Evolutionary conservation across 495 filamentous ascomycete species (phyloP), one percentile per base, ranked within the genome.

Genomic region (Trichoderma erinaceum): DNA sequence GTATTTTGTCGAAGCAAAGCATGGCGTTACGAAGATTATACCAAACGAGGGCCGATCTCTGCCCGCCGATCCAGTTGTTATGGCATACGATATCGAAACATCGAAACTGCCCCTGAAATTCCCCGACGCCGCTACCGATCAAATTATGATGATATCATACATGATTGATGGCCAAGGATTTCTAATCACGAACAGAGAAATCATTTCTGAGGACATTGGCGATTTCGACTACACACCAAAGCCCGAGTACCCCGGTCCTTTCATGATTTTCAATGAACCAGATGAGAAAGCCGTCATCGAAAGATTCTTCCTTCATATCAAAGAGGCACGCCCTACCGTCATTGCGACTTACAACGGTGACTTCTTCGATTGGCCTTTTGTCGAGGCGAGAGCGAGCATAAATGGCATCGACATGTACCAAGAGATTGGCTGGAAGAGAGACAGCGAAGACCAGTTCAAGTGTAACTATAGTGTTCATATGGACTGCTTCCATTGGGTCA

Each of bases 61-160:
- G 69, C 88, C 90, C 77, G 92, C 95, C 15, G 95, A 99, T 74
- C 95, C 95, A 0, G 91, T 99, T 23, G 91, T 99, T 21, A 89
- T 99, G 81, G 95, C 95, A 15, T 99, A 87, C 79, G 95, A 99
- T 86, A 99, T 99, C 73, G 95, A 99, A 75, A 98, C 95, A 27
- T 96, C 92, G 4, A 99, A 99, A 72, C 82, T 96, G 43, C 95
- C 95, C 16, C 81, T 99, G 64, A 99, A 99, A 76, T 99, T 99
- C 74, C 95, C 95, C n/a, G 96, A 98, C 75, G 89, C 95, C 0
- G 83, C 91, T 2, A 88, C 97, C 70, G 95, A 99, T 79, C 95
- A 97, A 78, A 89, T 99, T 71, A 99, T 99, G 94, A 99, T 99
- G 95, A 96, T 99, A 72, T 98, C 96, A 18, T 99, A 98, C 79